phyloP scores from a whole-genome alignment of 495 filamentous ascomycete species.

The Penicillium mononematosum region DNA sequence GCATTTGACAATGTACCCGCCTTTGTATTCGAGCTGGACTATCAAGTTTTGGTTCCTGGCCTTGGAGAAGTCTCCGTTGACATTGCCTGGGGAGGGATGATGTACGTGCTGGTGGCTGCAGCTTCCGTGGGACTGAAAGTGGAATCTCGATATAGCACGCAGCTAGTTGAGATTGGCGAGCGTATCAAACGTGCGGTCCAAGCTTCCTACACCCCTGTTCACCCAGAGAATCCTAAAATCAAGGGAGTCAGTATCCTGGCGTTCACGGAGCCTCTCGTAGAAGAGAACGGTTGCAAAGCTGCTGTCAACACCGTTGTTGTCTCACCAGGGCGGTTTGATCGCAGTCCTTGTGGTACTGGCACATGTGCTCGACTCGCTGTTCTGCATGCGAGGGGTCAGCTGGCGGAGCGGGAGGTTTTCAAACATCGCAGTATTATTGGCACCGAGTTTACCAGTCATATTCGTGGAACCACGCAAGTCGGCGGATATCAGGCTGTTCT shows the following conservation, averaged over 20 bases:
- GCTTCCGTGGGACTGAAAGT: slow-evolving; percentile 26
- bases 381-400: slow-evolving; percentile 30
- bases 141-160: slow-evolving; percentile 16
- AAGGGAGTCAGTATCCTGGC: slow-evolving; percentile 28
- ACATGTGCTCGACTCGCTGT: slow-evolving; percentile 37
- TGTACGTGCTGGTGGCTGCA: slow-evolving; percentile 36
- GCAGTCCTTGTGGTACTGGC: slow-evolving; percentile 39
- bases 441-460: slow-evolving; percentile 30
- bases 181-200: slow-evolving; percentile 33
- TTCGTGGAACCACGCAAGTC: slow-evolving; percentile 29
- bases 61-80: slow-evolving; percentile 31
- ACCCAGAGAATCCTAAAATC: slow-evolving; percentile 35
- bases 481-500: slow-evolving; percentile 30
- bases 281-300: slow-evolving; percentile 21
- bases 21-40: slow-evolving; percentile 37
- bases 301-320: slow-evolving; percentile 35
- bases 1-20: slow-evolving; percentile 37
- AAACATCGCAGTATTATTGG: slow-evolving; percentile 34
- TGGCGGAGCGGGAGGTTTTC: slow-evolving; percentile 30
- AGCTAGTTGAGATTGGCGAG: slow-evolving; percentile 33
- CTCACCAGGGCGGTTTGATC: slow-evolving; percentile 38
- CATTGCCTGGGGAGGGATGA: slow-evolving; percentile 41
- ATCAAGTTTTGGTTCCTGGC: slow-evolving; percentile 30
- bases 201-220: slow-evolving; percentile 26
- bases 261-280: slow-evolving; percentile 27